phyloP scores from a whole-genome alignment of 805 yeast species.

The Yarrowia osloensis region DNA sequence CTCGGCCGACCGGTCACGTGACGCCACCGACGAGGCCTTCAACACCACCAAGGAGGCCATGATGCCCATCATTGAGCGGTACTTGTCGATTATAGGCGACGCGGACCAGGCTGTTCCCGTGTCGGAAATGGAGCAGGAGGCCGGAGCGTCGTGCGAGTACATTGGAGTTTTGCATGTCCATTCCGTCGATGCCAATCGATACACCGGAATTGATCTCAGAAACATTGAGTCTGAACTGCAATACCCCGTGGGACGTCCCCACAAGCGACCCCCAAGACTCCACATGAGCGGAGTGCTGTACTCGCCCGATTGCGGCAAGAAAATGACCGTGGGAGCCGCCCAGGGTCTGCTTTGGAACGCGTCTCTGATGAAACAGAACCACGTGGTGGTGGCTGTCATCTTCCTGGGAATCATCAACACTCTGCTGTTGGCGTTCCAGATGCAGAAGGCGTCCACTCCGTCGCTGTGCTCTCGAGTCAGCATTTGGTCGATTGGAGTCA shows the following conservation, averaged over 20 bases:
- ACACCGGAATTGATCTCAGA: conserved; percentile 49
- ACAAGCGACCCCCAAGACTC: conserved; percentile 58
- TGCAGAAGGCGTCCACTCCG: conserved; percentile 73
- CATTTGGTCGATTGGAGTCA: conserved; percentile 59
- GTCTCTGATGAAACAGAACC: conserved; percentile 38
- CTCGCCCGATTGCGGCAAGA: conserved; percentile 86
- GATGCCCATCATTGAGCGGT: conserved; percentile 37
- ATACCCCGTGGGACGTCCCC: conserved; percentile 79
- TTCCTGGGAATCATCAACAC: conserved; percentile 55
- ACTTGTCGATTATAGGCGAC: conserved; percentile 42
- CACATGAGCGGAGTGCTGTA: conserved; percentile 62
- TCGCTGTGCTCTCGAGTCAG: conserved; percentile 76
- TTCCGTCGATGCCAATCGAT: conserved; percentile 55
- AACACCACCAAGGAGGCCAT: conserved; percentile 63
- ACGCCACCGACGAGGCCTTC: conserved; percentile 43
- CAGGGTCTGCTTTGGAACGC: conserved; percentile 10
- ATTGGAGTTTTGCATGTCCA: conserved; percentile 67
- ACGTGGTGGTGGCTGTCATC: conserved; percentile 49
- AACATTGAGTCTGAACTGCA: conserved; percentile 70
- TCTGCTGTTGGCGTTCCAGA: conserved; percentile 62
- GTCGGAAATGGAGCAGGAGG: conserved; percentile 56
- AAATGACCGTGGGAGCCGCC: conserved; percentile 41
- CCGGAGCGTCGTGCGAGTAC: conserved; percentile 65
- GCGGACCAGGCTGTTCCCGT: conserved; percentile 60
- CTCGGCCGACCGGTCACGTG: conserved; percentile 45